Evolutionary conservation across 371 early-diverging fungal genomes (phyloP).

Genomic region (Mucor racemosus): DNA sequence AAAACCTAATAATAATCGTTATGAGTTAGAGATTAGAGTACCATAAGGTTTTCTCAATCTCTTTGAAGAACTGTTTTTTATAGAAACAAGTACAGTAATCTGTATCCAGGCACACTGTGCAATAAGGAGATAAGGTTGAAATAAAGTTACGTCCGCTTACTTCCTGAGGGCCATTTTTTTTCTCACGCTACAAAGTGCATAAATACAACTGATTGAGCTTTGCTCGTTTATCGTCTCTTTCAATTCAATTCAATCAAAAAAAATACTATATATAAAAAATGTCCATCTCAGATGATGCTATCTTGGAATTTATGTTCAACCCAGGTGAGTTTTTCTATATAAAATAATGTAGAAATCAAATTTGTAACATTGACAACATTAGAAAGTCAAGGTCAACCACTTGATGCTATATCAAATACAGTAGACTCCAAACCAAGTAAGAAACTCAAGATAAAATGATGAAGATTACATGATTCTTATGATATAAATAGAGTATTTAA

Average conservation of each 20-base stretch:
- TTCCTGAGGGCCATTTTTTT: constrained; percentile 26
- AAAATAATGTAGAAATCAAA: no score
- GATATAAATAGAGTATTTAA: constrained; percentile 24
- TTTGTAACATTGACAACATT: not conserved
- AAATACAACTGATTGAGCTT: not conserved
- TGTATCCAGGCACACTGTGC: no score
- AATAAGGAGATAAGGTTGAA: no score
- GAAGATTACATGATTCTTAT: no score
- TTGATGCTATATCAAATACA: constrained; percentile 35
- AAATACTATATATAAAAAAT: constrained; percentile 1
- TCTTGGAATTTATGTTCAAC: constrained; percentile 53
- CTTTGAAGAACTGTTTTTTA: not conserved
- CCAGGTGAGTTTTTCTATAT: constrained; percentile 35
- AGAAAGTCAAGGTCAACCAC: constrained; percentile 48
- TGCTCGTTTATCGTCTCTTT: constrained; percentile 4
- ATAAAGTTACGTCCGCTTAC: constrained; percentile 16
- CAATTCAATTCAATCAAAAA: not conserved
- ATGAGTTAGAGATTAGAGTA: no score
- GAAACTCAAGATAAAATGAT: not conserved
- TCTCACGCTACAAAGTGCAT: constrained; percentile 12
- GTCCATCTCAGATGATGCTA: constrained; percentile 45
- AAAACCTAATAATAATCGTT: no score
- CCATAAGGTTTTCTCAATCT: no score
- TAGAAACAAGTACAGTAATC: no score
- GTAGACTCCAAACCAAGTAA: constrained; percentile 38